phyloP scores from a whole-genome alignment of 1,139 yeast species.

The Hyphopichia pseudoburtonii region DNA sequence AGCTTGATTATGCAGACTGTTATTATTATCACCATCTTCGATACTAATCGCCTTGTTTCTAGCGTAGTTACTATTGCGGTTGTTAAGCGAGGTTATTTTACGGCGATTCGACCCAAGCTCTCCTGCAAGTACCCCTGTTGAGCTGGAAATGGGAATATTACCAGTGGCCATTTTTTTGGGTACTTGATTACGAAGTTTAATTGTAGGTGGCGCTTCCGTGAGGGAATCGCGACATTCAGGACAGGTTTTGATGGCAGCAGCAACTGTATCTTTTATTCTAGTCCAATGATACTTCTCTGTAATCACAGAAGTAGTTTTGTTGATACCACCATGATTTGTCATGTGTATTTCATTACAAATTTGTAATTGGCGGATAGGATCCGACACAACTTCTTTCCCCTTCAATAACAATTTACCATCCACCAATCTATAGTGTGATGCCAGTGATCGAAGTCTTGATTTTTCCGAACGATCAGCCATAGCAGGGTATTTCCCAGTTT shows the following conservation, averaged over 20 bases:
- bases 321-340: slow-evolving; percentile 82
- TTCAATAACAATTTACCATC: slow-evolving; percentile 75
- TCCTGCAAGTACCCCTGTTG: slow-evolving; percentile 9
- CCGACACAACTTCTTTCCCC: slow-evolving; percentile 80
- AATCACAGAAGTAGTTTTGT: slow-evolving; percentile 76
- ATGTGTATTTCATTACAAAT: slow-evolving; percentile 73
- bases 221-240: slow-evolving; percentile 60
- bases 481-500: slow-evolving; percentile 85
- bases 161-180: slow-evolving; percentile 20
- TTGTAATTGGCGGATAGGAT: slow-evolving; percentile 69
- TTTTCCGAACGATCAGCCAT: slow-evolving; percentile 81
- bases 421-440: slow-evolving; percentile 71
- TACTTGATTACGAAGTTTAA: slow-evolving; percentile 24
- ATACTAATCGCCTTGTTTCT: too few relatives aligned
- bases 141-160: slow-evolving; percentile 4
- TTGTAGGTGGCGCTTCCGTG: slow-evolving; percentile 24
- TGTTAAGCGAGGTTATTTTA: neutral
- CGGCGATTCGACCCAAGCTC: neutral
- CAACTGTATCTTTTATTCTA: slow-evolving; percentile 84
- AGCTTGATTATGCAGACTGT: neutral
- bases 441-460: slow-evolving; percentile 77
- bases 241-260: slow-evolving; percentile 76
- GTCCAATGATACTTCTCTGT: slow-evolving; percentile 90
- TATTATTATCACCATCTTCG: too few relatives aligned
- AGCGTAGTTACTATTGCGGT: neutral